Base-by-base conservation (phyloP, 768 basidiomycete species). In the Agrocybe chaxingu region DNA sequence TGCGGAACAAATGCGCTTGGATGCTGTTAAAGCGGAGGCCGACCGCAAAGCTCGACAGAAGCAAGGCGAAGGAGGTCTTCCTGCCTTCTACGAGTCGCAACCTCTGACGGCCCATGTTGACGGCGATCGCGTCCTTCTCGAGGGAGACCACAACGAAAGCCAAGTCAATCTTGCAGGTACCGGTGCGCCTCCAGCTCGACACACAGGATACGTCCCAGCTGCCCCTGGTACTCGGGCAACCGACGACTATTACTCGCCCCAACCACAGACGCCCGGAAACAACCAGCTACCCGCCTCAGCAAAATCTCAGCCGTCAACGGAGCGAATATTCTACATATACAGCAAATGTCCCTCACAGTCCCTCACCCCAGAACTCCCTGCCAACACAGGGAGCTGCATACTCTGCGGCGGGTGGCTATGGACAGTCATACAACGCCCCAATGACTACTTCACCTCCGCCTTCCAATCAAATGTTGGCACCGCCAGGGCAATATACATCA, bases 21-120 rank as follows among this genome's bases (percentile, higher is more conserved):
- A 91, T 55, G 90, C 90, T 11, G 82, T 93, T 57, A 91, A 90
- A 61, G 90, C 91, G 7, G 91, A 92, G 62, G 85, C 80, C 5
- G 90, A 93, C 58, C 79, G 91, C 54, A 92, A 91, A 63, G 85
- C 86, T 9, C 76, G 76, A 32, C 84, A 83, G 55, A 71, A 71
- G 53, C 71, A 75, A 7, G 69, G 68, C 37, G 89, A 90, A 68
- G 71, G 72, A 48, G 91, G 91, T 12, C 64, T 93, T 1, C 89
- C 90, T 8, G 78, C 85, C 7, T 89, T 92, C 68, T 70, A 80
- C 33, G 90, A 92, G 65, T 77, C 80, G 31, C 81, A 85, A 51
- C 90, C 90, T 13, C 74, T 92, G 49, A 84, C 82, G 9, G 76
- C 69, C 3, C 77, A 78, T 19, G 64, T 78, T 3, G 81, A 84